Percentiles rank a stretch among this genome's conserved stretches.
Conservation (phyloP, 2,329 filamentous ascomycete species). For the Hymenoscyphus infarciens region DNA sequence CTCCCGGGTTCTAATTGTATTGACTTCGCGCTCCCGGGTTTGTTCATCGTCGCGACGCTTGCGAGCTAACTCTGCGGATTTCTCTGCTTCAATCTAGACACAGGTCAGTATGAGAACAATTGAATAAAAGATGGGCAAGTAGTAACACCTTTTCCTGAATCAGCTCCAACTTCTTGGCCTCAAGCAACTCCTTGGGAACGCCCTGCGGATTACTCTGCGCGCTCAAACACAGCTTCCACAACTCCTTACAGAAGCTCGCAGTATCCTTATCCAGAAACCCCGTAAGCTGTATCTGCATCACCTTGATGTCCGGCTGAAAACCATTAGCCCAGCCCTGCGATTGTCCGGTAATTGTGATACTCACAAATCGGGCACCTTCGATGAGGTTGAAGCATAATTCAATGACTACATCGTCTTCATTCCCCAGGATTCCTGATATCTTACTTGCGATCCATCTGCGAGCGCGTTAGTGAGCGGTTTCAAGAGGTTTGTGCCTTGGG, state of each 20-base stretch:
- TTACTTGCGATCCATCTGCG: constrained; percentile 86
- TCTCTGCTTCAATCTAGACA: constrained; percentile 72
- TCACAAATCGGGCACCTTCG: constrained; percentile 73
- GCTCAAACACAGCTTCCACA: constrained; percentile 89
- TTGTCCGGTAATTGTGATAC: constrained; percentile 35
- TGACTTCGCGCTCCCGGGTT: constrained; percentile 67
- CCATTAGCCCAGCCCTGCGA: constrained; percentile 27
- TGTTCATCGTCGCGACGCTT: constrained; percentile 68
- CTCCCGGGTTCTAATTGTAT: constrained; percentile 64
- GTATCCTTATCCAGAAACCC: constrained; percentile 95
- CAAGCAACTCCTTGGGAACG: constrained; percentile 88
- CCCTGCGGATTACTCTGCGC: constrained; percentile 85
- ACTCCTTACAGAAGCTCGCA: constrained; percentile 80
- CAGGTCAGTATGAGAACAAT: constrained; percentile 16
- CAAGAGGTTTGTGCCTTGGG: constrained; percentile 11
- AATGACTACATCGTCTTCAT: constrained; percentile 92
- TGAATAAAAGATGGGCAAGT: not conserved
- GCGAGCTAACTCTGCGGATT: constrained; percentile 71
- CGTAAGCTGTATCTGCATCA: constrained; percentile 88
- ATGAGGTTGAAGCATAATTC: constrained; percentile 71
- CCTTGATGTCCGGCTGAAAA: constrained; percentile 85
- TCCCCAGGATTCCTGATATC: constrained; percentile 83
- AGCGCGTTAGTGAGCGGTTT: constrained; percentile 19
- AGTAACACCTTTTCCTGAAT: constrained; percentile 82
- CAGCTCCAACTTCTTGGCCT: constrained; percentile 93